Conservation (phyloP, 2,329 filamentous ascomycete genomes). For the Cladosporium sp. region DNA sequence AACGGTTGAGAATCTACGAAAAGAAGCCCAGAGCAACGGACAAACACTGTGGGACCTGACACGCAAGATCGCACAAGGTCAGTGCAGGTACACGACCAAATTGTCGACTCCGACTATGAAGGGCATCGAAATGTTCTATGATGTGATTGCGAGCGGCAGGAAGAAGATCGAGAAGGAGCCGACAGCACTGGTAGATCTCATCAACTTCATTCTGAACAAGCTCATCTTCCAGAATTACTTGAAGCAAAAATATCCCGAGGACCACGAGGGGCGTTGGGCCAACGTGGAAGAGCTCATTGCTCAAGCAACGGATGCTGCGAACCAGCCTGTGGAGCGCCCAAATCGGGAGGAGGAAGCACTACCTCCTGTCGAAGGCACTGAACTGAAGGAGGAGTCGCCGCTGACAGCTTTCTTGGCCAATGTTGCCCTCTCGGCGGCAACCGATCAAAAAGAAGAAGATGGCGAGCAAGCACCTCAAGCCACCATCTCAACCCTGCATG, state of each 20-base stretch:
- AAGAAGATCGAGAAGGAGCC: constrained; percentile 53
- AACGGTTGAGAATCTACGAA: constrained; percentile 71
- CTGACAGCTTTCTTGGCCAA: constrained; percentile 85
- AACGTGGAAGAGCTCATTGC: constrained; percentile 87
- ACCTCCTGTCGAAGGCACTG: constrained; percentile 67
- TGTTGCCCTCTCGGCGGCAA: constrained; percentile 79
- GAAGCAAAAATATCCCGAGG: constrained; percentile 67
- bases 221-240: constrained; percentile 75
- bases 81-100: constrained; percentile 53
- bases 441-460: constrained; percentile 61
- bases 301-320: constrained; percentile 70
- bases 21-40: constrained; percentile 71
- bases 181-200: constrained; percentile 47
- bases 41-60: constrained; percentile 77
- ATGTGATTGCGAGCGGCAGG: constrained; percentile 58
- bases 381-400: constrained; percentile 57
- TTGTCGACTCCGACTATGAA: constrained; percentile 57
- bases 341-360: constrained; percentile 50
- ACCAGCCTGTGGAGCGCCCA: constrained; percentile 25
- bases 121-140: constrained; percentile 59
- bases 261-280: constrained; percentile 77
- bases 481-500: constrained; percentile 94
- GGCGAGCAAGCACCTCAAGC: constrained; percentile 61
- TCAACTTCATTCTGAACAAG: constrained; percentile 61
- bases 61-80: constrained; percentile 57